Evolutionary conservation across 2,329 filamentous ascomycete species (phyloP).

Genomic region (Penicillium decumbens): DNA sequence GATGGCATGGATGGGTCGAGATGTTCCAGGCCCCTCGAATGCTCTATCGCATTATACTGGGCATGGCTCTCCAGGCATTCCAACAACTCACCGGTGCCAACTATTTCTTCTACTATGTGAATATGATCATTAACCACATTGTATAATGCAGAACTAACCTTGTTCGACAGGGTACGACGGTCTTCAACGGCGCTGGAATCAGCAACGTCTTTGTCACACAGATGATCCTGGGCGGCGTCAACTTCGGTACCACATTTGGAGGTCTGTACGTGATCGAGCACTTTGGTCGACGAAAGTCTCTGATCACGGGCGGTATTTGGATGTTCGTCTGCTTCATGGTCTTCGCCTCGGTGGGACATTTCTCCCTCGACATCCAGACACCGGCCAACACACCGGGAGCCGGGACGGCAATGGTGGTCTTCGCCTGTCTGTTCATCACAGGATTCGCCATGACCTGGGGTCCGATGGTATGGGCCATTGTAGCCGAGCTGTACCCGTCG

Average conservation of each 20-base stretch:
- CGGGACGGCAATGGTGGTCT: constrained; percentile 65
- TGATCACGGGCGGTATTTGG: constrained; percentile 63
- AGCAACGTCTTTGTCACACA: constrained; percentile 60
- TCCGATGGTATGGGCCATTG: constrained; percentile 52
- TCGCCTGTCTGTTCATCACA: constrained; percentile 67
- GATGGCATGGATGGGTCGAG: constrained; percentile 37
- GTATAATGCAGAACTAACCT: background rate
- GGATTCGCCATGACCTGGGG: constrained; percentile 67
- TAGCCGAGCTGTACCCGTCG: constrained; percentile 41
- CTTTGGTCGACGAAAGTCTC: constrained; percentile 62
- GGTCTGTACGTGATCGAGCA: constrained; percentile 66
- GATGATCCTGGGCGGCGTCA: constrained; percentile 64
- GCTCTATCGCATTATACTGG: constrained; percentile 42
- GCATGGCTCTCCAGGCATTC: constrained; percentile 41
- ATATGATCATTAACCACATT: background rate
- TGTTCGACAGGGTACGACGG: constrained; percentile 31
- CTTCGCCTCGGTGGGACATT: constrained; percentile 57
- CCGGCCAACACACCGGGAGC: constrained; percentile 45
- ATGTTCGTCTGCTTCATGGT: constrained; percentile 62
- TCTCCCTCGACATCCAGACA: constrained; percentile 34
- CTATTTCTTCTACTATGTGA: constrained; percentile 53
- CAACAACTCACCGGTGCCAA: constrained; percentile 47
- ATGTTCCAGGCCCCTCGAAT: constrained; percentile 45
- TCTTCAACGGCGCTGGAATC: constrained; percentile 61
- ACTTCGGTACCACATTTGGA: constrained; percentile 61